These are phyloP conservation scores for Cunninghamia lanceolata DNA, from an alignment of 75 land plant species.

Conservation along the genomic window DNA sequence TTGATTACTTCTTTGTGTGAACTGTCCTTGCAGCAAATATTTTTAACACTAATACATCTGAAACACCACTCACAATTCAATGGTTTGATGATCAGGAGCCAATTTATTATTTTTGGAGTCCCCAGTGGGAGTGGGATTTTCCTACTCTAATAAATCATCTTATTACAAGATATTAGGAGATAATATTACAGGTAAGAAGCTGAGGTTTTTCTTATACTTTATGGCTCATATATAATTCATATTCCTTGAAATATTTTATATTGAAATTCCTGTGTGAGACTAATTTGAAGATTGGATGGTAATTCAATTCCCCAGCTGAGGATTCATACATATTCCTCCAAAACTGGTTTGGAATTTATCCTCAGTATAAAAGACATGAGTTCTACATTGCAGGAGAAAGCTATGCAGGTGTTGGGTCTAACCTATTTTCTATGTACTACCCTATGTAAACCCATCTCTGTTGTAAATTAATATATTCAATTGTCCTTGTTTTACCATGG, in stretches of 20 bases:
- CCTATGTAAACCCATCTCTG: too few relatives aligned
- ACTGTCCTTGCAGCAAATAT: slow-evolving; percentile 71
- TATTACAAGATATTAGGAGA: neutral
- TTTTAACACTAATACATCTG: too few relatives aligned
- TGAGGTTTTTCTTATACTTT: too few relatives aligned
- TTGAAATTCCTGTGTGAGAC: too few relatives aligned
- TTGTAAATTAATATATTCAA: too few relatives aligned
- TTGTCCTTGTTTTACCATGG: slow-evolving; percentile 22
- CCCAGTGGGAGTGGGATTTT: neutral
- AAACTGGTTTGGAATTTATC: too few relatives aligned
- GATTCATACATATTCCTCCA: too few relatives aligned
- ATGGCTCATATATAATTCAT: too few relatives aligned
- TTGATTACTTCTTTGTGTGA: slow-evolving; percentile 47
- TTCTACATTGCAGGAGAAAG: slow-evolving; percentile 90
- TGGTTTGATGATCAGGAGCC: too few relatives aligned
- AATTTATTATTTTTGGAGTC: too few relatives aligned
- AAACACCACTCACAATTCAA: neutral
- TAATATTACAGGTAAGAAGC: neutral
- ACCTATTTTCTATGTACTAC: too few relatives aligned
- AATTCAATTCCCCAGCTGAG: slow-evolving; percentile 37
- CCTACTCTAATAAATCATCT: neutral
- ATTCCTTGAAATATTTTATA: neutral
- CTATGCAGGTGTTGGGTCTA: slow-evolving; percentile 60
- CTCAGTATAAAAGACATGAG: slow-evolving; percentile 48
- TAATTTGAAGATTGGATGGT: too few relatives aligned